Evolutionary conservation across 2,329 filamentous ascomycete species (phyloP), one percentile per base, ranked within the genome.

Genomic region (Exserohilum turcica): DNA sequence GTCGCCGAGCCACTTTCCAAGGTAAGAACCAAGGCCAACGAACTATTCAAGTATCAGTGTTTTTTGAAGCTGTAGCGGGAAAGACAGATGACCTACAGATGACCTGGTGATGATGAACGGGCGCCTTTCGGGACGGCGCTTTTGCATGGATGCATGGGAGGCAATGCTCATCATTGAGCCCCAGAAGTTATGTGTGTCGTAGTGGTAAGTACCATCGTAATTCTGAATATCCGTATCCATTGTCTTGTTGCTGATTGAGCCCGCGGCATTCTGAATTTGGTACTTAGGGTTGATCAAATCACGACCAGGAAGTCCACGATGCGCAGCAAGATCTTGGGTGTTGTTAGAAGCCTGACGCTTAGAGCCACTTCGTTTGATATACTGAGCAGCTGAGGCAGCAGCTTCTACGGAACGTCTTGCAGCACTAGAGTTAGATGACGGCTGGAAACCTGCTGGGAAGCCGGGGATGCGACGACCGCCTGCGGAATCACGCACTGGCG

Each of bases 171-270:
- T 92, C 85, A 91, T 80, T 56, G 83, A 82, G 1, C 89, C 89
- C 71, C 89, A 92, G 3, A 92, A 75, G 60, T 91, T 91, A 68
- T 92, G 89, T 0, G 85, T 88, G 60, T 92, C 89, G 64, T 90
- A 90, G 72, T 89, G 84, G 18, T 81, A 79, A 28, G 87, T 74
- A 0, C 87, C 88, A 49, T 87, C 86, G 29, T 85, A 80, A 67
- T 90, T 87, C 15, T 86, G 79, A 15, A 91, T 73, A 64, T 90
- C 81, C 0, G 88, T 89, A 60, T 85, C 79, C 51, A 90, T 81
- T 0, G 87, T 79, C 56, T 69, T 62, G 62, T 78, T 78, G 52
- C 73, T 77, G 19, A 80, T 64, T 5, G 69, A 67, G 8, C 77
- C 77, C 9, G 60, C 61, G 28, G 51, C 57, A 67, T 90, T 88